These are phyloP conservation scores for Bombardia bombarda DNA, from an alignment of 495 filamentous ascomycete genomes.

Conservation along the genomic window DNA sequence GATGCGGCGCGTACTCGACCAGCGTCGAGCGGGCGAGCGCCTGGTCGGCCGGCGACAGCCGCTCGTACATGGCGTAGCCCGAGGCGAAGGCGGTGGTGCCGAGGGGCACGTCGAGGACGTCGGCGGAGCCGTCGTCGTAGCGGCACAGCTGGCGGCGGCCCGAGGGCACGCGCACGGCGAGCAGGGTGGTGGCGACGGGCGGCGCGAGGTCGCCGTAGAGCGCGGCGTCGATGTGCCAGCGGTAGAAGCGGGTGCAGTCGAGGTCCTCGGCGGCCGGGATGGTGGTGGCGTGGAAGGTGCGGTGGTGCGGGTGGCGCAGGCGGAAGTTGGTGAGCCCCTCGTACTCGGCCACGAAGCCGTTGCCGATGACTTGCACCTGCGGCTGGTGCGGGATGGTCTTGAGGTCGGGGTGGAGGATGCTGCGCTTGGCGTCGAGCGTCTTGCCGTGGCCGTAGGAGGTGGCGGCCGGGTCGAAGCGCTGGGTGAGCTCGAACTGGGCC, in stretches of 20 bases:
- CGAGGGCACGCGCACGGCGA: slow-evolving; percentile 58
- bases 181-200: slow-evolving; percentile 58
- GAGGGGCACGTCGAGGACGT: slow-evolving; percentile 58
- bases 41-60: slow-evolving; percentile 55
- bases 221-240: slow-evolving; percentile 75
- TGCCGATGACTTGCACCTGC: slow-evolving; percentile 72
- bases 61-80: slow-evolving; percentile 56
- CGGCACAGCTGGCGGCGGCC: slow-evolving; percentile 56
- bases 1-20: slow-evolving; percentile 69
- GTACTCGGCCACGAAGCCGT: slow-evolving; percentile 55
- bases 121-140: slow-evolving; percentile 64
- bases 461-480: slow-evolving; percentile 57
- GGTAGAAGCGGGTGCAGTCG: slow-evolving; percentile 62
- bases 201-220: slow-evolving; percentile 65
- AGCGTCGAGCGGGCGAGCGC: slow-evolving; percentile 53
- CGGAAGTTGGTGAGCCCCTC: slow-evolving; percentile 59
- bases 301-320: slow-evolving; percentile 66
- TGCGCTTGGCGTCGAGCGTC: slow-evolving; percentile 56
- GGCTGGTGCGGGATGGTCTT: slow-evolving; percentile 74
- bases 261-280: slow-evolving; percentile 58
- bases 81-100: slow-evolving; percentile 71
- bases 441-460: slow-evolving; percentile 65
- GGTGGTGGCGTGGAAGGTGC: slow-evolving; percentile 58
- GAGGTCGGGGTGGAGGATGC: slow-evolving; percentile 66
- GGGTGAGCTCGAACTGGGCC: slow-evolving; percentile 63